These are phyloP conservation scores for Raffaelea deltoideospora DNA, from an alignment of 2,329 filamentous ascomycete species.

Conservation along the genomic window DNA sequence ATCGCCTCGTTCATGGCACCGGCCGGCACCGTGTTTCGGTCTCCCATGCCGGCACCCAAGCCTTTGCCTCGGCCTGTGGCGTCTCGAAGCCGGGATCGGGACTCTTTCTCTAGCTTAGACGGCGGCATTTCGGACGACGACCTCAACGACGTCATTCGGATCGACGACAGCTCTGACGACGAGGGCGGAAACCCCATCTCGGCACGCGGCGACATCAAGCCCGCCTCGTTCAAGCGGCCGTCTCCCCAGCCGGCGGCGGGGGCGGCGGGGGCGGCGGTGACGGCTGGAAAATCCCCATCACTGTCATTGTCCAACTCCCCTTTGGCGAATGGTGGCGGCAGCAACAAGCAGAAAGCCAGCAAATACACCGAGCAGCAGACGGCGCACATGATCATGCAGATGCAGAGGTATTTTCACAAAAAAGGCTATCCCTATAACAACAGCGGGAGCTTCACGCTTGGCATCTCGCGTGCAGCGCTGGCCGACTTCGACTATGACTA, in stretches of 20 bases:
- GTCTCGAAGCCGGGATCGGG: neutral
- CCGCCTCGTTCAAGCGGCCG: slow-evolving; percentile 35
- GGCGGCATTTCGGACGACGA: slow-evolving; percentile 6
- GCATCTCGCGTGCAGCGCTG: slow-evolving; percentile 4
- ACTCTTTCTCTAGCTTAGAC: neutral
- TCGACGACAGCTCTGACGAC: slow-evolving; percentile 39
- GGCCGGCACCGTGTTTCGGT: slow-evolving; percentile 55
- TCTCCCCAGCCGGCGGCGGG: neutral
- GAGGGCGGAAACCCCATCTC: slow-evolving; percentile 27
- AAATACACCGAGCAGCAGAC: slow-evolving; percentile 7
- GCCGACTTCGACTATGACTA: slow-evolving; percentile 5
- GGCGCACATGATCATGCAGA: slow-evolving; percentile 3
- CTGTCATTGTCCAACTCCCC: too few species aligned
- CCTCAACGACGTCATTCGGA: slow-evolving; percentile 24
- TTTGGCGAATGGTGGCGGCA: neutral
- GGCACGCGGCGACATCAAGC: slow-evolving; percentile 45
- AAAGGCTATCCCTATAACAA: too few species aligned
- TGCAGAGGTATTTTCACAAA: slow-evolving; percentile 3
- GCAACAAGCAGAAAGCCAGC: slow-evolving; percentile 1
- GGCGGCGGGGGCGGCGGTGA: neutral
- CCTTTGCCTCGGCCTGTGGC: neutral
- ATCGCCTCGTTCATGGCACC: slow-evolving; percentile 56
- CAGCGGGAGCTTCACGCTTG: too few species aligned
- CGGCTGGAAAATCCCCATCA: too few species aligned
- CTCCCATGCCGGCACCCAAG: slow-evolving; percentile 17